These are phyloP conservation scores for Xylaria intraflava DNA, from an alignment of 495 filamentous ascomycete species.

Conservation along the genomic window DNA sequence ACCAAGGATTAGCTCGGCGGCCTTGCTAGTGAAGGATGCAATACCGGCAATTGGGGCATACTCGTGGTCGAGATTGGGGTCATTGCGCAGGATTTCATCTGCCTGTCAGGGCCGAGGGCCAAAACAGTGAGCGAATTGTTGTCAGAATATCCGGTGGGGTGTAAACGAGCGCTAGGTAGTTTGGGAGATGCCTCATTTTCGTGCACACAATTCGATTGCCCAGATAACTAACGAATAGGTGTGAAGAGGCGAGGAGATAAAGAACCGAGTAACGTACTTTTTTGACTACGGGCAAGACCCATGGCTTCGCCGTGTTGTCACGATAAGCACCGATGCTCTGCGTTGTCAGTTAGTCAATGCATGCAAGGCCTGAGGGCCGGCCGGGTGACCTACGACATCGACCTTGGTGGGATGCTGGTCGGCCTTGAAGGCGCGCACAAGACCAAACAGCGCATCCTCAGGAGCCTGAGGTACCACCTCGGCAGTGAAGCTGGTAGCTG, in stretches of 20 bases:
- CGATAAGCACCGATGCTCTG: slow-evolving; percentile 91
- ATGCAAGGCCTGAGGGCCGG: background rate
- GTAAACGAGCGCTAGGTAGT: too few relatives aligned
- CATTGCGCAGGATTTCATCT: slow-evolving; percentile 76
- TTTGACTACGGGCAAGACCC: slow-evolving; percentile 93
- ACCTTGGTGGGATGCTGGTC: slow-evolving; percentile 84
- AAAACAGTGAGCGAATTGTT: slow-evolving; percentile 18
- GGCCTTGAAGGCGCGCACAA: slow-evolving; percentile 81
- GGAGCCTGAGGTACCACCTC: slow-evolving; percentile 83
- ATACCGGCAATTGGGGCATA: slow-evolving; percentile 95
- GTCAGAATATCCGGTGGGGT: background rate
- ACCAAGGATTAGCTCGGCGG: slow-evolving; percentile 75
- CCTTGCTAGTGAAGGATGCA: slow-evolving; percentile 72
- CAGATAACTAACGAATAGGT: background rate
- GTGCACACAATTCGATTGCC: background rate
- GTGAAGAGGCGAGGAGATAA: background rate
- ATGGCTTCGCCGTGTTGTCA: slow-evolving; percentile 94
- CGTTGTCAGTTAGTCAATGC: slow-evolving; percentile 5
- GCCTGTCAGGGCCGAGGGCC: slow-evolving; percentile 56
- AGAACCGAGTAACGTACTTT: slow-evolving; percentile 55
- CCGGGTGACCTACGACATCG: slow-evolving; percentile 52
- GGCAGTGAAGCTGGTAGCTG: slow-evolving; percentile 65
- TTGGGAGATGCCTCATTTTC: slow-evolving; percentile 30
- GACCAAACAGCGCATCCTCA: slow-evolving; percentile 90
- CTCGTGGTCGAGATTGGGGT: slow-evolving; percentile 92